These are phyloP conservation scores for Mycena rebaudengoi DNA, from an alignment of 768 basidiomycete genomes.

Conservation along the genomic window DNA sequence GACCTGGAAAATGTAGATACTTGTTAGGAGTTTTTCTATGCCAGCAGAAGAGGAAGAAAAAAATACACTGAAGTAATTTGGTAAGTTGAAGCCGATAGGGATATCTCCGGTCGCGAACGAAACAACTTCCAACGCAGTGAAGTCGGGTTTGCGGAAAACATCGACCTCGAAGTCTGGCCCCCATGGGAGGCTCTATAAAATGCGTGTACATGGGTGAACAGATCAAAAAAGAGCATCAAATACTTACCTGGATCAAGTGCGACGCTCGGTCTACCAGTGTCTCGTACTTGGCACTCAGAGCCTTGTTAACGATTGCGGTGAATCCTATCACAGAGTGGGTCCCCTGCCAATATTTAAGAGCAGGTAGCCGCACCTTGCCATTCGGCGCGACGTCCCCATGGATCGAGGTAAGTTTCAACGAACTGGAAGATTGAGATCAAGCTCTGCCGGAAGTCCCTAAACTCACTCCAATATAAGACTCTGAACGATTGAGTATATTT, in stretches of 20 bases:
- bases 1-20: constrained; percentile 46
- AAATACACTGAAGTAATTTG: too few species aligned
- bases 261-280: constrained; percentile 77
- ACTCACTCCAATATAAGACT: constrained; percentile 81
- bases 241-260: constrained; percentile 75
- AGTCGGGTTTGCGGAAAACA: constrained; percentile 86
- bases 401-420: constrained; percentile 88
- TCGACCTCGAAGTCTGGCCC: constrained; percentile 74
- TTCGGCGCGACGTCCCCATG: constrained; percentile 90
- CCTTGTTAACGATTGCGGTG: constrained; percentile 88
- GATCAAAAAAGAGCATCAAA: constrained; percentile 37
- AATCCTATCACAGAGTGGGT: constrained; percentile 59
- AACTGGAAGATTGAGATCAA: constrained; percentile 47
- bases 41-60: neutral
- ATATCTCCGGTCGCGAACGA: too few species aligned
- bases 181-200: constrained; percentile 69
- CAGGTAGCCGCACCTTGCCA: constrained; percentile 80
- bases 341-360: too few species aligned
- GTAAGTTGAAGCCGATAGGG: constrained; percentile 89
- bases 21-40: neutral
- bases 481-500: too few species aligned
- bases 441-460: neutral
- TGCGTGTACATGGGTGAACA: too few species aligned
- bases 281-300: constrained; percentile 84
- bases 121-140: constrained; percentile 74